Evolutionary conservation across 345 rosid genomes (phyloP).

Genomic region (Cardamine chenopodiifolia): DNA sequence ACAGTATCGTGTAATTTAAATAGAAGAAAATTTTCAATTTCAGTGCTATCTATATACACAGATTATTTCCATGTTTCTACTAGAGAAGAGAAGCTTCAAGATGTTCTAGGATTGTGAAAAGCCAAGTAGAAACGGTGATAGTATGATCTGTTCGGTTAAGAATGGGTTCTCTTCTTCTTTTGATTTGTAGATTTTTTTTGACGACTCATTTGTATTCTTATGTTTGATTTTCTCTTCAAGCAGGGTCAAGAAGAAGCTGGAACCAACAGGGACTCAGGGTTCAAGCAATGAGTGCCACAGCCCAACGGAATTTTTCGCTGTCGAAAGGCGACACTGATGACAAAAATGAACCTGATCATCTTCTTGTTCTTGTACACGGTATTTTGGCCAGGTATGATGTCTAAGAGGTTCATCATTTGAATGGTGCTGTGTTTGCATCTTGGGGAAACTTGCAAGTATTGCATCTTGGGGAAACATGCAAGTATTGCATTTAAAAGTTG

Average conservation of each 20-base stretch:
- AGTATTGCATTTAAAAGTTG: neutral
- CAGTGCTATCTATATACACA: neutral
- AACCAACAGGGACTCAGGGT: constrained; percentile 54
- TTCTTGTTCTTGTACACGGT: constrained; percentile 97
- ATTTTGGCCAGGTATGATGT: constrained; percentile 79
- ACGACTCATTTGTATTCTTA: neutral
- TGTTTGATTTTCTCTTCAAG: constrained; percentile 29
- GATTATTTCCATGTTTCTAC: neutral
- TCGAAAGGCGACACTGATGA: constrained; percentile 47
- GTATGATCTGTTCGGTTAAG: neutral
- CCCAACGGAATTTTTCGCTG: constrained; percentile 51
- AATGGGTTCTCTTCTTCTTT: neutral
- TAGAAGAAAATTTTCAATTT: neutral
- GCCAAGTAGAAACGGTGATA: neutral
- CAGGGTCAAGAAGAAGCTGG: constrained; percentile 53
- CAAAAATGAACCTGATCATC: constrained; percentile 80
- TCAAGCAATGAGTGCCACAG: constrained; percentile 67
- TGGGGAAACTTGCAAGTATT: neutral
- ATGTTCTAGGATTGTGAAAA: constrained; percentile 14
- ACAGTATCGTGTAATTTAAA: neutral
- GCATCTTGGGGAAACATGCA: neutral
- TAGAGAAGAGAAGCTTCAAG: neutral
- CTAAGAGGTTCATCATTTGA: neutral
- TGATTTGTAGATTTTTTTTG: neutral
- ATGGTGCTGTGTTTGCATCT: neutral